phyloP scores from a whole-genome alignment of 2,329 filamentous ascomycete genomes.

The Didymellaceae sp. region DNA sequence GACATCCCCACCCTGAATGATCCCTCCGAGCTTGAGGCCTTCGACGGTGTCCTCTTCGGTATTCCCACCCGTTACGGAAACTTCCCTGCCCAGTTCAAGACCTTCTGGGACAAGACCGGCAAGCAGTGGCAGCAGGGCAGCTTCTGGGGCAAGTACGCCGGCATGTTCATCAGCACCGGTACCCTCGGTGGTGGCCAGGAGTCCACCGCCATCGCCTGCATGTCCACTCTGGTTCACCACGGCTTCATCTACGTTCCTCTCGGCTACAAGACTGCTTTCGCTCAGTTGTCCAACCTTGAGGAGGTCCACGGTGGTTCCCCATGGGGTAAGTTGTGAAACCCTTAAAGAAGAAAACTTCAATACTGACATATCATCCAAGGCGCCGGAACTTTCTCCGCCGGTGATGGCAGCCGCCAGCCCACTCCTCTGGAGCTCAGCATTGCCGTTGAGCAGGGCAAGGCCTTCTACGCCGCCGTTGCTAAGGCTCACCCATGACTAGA shows the following conservation, averaged over 20 bases:
- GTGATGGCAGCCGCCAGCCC: slow-evolving; percentile 85
- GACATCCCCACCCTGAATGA: slow-evolving; percentile 68
- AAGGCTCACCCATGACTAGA: slow-evolving; percentile 83
- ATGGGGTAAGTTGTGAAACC: slow-evolving; percentile 64
- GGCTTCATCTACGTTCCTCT: slow-evolving; percentile 96
- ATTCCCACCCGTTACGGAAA: slow-evolving; percentile 96
- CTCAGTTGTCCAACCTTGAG: slow-evolving; percentile 69
- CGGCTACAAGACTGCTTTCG: slow-evolving; percentile 84
- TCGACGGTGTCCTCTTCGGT: slow-evolving; percentile 90
- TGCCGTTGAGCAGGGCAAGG: slow-evolving; percentile 81
- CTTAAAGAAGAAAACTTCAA: not conserved
- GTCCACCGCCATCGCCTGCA: slow-evolving; percentile 76
- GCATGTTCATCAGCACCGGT: slow-evolving; percentile 88
- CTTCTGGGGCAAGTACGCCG: slow-evolving; percentile 87
- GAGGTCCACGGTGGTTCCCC: slow-evolving; percentile 87
- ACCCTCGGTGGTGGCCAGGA: slow-evolving; percentile 89
- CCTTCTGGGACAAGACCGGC: slow-evolving; percentile 91
- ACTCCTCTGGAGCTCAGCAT: slow-evolving; percentile 75
- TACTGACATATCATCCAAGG: slow-evolving; percentile 44
- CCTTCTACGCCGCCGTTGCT: slow-evolving; percentile 78
- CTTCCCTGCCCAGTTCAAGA: slow-evolving; percentile 95
- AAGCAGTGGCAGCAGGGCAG: slow-evolving; percentile 79
- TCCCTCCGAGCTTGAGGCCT: slow-evolving; percentile 69
- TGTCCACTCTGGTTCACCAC: slow-evolving; percentile 91
- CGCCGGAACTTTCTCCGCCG: slow-evolving; percentile 83